phyloP scores from a whole-genome alignment of 1,284 basidiomycete genomes.

The Sparassis latifolia region DNA sequence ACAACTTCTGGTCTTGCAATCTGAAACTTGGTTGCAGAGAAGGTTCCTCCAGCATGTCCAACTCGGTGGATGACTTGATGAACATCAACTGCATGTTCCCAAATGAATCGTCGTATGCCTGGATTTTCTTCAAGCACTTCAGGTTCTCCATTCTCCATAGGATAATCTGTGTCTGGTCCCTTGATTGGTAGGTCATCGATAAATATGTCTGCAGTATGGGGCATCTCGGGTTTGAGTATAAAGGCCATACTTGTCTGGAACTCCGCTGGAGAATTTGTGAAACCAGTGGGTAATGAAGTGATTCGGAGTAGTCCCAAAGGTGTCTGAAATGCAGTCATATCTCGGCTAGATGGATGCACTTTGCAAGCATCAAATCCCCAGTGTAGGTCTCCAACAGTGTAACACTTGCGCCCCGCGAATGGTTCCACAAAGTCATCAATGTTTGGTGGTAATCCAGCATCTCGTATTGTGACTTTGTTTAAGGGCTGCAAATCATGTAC shows the following conservation, averaged over 20 bases:
- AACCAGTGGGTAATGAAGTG: slow-evolving; percentile 29
- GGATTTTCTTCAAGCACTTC: background rate
- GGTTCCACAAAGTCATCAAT: slow-evolving; percentile 24
- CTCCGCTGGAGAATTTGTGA: slow-evolving; percentile 30
- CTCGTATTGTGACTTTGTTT: slow-evolving; percentile 25
- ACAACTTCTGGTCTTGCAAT: background rate
- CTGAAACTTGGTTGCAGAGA: background rate
- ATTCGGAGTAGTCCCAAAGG: slow-evolving; percentile 16
- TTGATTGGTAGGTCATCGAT: slow-evolving; percentile 3
- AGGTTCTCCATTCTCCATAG: background rate
- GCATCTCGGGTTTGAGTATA: slow-evolving; percentile 29
- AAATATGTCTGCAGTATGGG: background rate
- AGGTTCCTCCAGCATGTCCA: slow-evolving; percentile 3
- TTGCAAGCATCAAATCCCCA: slow-evolving; percentile 10
- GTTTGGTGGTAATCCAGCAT: slow-evolving; percentile 21
- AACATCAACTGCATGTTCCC: slow-evolving; percentile 20
- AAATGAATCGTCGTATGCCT: slow-evolving; percentile 23
- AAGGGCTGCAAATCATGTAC: slow-evolving; percentile 26
- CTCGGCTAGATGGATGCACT: slow-evolving; percentile 19
- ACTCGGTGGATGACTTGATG: slow-evolving; percentile 22
- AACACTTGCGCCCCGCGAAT: slow-evolving; percentile 11
- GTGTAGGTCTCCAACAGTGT: slow-evolving; percentile 21
- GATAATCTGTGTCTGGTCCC: slow-evolving; percentile 5
- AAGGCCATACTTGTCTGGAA: slow-evolving; percentile 28
- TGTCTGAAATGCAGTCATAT: slow-evolving; percentile 17